Evolutionary conservation across 2,329 filamentous ascomycete genomes (phyloP).

Genomic region (Talaromyces sp.): DNA sequence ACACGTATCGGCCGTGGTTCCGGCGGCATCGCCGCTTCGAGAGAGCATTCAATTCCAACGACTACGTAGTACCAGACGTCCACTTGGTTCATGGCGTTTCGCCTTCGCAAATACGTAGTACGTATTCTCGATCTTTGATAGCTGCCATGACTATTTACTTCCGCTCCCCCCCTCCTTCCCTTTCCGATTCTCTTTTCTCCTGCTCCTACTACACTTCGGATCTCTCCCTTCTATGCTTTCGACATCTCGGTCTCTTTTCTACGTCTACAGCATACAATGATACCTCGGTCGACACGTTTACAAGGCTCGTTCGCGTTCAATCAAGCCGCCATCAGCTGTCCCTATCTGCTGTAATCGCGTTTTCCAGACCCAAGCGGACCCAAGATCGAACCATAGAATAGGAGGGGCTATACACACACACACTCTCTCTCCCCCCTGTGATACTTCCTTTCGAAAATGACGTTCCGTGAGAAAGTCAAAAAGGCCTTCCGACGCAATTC

Average conservation of each 20-base stretch:
- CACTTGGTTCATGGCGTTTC: not conserved
- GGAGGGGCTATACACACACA: not conserved
- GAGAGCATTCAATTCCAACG: not conserved
- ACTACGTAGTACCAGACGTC: not conserved
- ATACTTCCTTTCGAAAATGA: no score
- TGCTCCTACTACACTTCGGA: not conserved
- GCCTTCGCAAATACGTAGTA: not conserved
- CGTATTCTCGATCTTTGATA: not conserved
- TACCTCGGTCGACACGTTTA: constrained; percentile 4
- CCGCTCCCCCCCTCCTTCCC: constrained; percentile 1
- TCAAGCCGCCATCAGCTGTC: not conserved
- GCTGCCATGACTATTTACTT: constrained; percentile 1
- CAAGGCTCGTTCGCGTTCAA: constrained; percentile 9
- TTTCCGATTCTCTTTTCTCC: not conserved
- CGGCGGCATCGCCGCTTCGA: constrained; percentile 13
- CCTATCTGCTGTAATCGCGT: not conserved
- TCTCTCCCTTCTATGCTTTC: not conserved
- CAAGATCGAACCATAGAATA: not conserved
- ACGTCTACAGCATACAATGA: constrained; percentile 11
- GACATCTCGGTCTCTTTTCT: not conserved
- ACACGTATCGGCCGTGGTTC: constrained; percentile 1
- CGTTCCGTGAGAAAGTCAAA: constrained; percentile 35
- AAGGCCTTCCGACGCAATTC: constrained; percentile 31
- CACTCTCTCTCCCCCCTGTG: not conserved
- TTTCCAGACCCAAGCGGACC: not conserved